Base-by-base conservation (phyloP, 306 rosid species). In the Luffa acutangula region DNA sequence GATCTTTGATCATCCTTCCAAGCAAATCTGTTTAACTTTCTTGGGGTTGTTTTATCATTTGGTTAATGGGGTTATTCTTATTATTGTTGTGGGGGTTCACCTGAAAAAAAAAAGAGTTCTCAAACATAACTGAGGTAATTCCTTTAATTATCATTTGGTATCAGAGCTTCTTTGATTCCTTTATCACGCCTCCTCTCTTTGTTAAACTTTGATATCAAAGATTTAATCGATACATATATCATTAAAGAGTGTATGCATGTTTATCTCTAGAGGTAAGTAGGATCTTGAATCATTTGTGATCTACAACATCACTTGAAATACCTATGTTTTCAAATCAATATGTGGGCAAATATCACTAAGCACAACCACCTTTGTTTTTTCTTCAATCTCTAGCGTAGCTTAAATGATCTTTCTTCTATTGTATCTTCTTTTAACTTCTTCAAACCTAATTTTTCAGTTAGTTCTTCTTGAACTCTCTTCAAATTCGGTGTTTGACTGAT, bases 261-360 rank as follows among this genome's bases (percentile, higher is more conserved):
- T 25, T 51, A 41, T 18, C n/a, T 80, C 91, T 9, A 25, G 88
- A 86, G 6, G 83, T 85, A 60, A 86, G 66, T 18, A 86, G 9
- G 2, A 85, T 48, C 67, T 84, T 85, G 51, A 86, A 84, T 1
- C 69, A 79, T 0, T 53, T 59, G 17, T 80, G 84, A 36, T 49
- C 6, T 12, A n/a, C n/a, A n/a, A 49, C 78, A 7, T 0, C 41
- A 0, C 6, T 52, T 53, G 85, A 82, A 18, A 88, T 21, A 0
- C 91, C 87, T 0, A 85, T 0, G 1, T 31, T 60, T 70, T 65
- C 39, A 85, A 75, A 48, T 86, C 77, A 49, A 88, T 60, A 11
- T 20, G 58, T 2, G 33, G 52, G 87, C 89, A 84, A 0, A 88
- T 77, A 65, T 84, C 88, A 54, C 86, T 89, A 1, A 88, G 45